These are phyloP conservation scores for Nitzschia putrida DNA, from an alignment of 108 stramenopile genomes.

Conservation along the genomic window DNA sequence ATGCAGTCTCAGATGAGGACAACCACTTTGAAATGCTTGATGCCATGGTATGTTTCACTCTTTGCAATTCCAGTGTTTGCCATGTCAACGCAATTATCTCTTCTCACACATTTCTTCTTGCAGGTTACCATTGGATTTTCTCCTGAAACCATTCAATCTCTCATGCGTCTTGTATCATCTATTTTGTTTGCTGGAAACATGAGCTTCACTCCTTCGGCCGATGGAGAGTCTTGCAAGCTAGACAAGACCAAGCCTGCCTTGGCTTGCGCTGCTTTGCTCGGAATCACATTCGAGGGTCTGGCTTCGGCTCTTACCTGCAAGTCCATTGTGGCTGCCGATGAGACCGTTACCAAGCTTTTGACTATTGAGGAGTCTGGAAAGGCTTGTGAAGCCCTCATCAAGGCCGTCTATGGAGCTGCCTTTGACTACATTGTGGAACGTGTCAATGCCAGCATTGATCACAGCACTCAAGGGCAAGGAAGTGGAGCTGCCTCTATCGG, in stretches of 20 bases:
- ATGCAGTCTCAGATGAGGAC: slow-evolving; percentile 81
- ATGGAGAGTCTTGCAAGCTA: slow-evolving; percentile 70
- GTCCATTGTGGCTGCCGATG: slow-evolving; percentile 78
- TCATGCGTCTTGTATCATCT: slow-evolving; percentile 73
- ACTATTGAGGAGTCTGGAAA: slow-evolving; percentile 80
- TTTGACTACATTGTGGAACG: slow-evolving; percentile 90
- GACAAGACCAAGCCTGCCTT: slow-evolving; percentile 64
- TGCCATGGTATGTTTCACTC: slow-evolving; percentile 71
- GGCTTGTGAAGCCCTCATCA: slow-evolving; percentile 91
- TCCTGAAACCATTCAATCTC: slow-evolving; percentile 55
- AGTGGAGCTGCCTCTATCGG: slow-evolving; percentile 79
- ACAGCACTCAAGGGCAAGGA: slow-evolving; percentile 10
- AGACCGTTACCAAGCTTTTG: slow-evolving; percentile 68
- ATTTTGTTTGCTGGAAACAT: slow-evolving; percentile 86
- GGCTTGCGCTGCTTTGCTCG: slow-evolving; percentile 72
- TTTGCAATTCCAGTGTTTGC: no score
- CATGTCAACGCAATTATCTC: no score
- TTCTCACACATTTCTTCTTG: background rate
- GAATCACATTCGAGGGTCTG: slow-evolving; percentile 72
- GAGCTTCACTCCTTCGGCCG: slow-evolving; percentile 65
- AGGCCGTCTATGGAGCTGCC: slow-evolving; percentile 88
- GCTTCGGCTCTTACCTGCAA: slow-evolving; percentile 77
- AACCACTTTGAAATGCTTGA: slow-evolving; percentile 79
- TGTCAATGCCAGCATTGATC: slow-evolving; percentile 75
- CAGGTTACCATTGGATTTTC: slow-evolving; percentile 79